Percentiles rank a stretch among this genome's conserved stretches.
phyloP scores from a whole-genome alignment of 2,329 filamentous ascomycete genomes.

The Fusarium burgessii region DNA sequence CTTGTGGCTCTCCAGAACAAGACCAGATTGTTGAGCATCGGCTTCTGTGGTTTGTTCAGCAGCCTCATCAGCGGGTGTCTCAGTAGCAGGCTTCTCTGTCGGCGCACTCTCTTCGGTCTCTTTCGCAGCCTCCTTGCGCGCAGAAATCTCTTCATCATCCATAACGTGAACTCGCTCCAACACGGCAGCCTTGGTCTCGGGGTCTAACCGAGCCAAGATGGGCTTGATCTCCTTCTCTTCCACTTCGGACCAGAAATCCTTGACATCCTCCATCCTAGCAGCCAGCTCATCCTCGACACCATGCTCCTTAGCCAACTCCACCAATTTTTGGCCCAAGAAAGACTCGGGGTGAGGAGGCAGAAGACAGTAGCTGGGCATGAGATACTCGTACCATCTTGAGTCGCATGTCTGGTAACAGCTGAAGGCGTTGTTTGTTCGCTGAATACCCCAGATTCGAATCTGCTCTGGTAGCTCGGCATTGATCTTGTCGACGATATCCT shows the following conservation, averaged over 20 bases:
- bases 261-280: slow-evolving; percentile 79
- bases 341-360: slow-evolving; percentile 92
- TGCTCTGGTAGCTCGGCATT: slow-evolving; percentile 86
- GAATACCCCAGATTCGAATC: slow-evolving; percentile 95
- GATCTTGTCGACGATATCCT: slow-evolving; percentile 89
- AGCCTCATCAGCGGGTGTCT: slow-evolving; percentile 29
- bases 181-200: slow-evolving; percentile 72
- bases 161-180: slow-evolving; percentile 68
- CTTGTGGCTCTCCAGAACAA: slow-evolving; percentile 50
- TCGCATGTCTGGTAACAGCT: slow-evolving; percentile 96
- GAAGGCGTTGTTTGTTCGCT: slow-evolving; percentile 89
- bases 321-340: slow-evolving; percentile 84
- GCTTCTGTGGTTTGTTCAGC: slow-evolving; percentile 35
- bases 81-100: slow-evolving; percentile 38
- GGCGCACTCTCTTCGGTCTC: slow-evolving; percentile 33
- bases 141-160: slow-evolving; percentile 46
- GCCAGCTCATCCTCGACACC: slow-evolving; percentile 77
- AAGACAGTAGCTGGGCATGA: slow-evolving; percentile 93
- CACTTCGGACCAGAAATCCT: slow-evolving; percentile 83
- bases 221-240: slow-evolving; percentile 85
- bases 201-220: slow-evolving; percentile 71
- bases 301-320: slow-evolving; percentile 79
- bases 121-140: slow-evolving; percentile 39
- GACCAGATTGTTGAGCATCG: slow-evolving; percentile 39
- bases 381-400: slow-evolving; percentile 96